Conservation (phyloP, 1,284 basidiomycete genomes). For the Heterobasidion annosum region DNA sequence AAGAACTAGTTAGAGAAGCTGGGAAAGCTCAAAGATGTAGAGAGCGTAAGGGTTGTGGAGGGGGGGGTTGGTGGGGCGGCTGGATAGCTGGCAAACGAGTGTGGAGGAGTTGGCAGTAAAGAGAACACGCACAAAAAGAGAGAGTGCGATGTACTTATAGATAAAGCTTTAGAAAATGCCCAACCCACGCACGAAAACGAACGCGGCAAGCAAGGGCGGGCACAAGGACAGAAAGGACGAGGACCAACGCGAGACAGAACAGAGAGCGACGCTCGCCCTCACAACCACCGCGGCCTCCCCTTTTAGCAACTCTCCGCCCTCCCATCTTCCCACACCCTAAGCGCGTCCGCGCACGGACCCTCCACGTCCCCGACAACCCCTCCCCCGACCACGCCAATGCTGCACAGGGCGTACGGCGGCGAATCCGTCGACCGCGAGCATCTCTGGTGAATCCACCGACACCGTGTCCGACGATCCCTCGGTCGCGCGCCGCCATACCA, state of each 20-base stretch:
- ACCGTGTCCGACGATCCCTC: too few relatives aligned
- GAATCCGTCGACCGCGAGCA: too few relatives aligned
- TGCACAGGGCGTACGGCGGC: too few relatives aligned
- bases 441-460: too few relatives aligned
- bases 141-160: constrained; percentile 33
- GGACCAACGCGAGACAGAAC: neutral
- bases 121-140: constrained; percentile 46
- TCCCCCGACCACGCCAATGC: too few relatives aligned
- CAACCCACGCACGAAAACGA: constrained; percentile 3
- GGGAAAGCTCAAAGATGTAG: constrained; percentile 14
- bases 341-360: neutral
- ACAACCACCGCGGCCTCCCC: neutral
- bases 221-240: neutral
- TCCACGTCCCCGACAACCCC: neutral
- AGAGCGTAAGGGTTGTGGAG: constrained; percentile 19
- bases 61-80: neutral
- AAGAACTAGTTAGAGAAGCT: constrained; percentile 27
- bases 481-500: too few relatives aligned
- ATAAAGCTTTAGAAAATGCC: constrained; percentile 21
- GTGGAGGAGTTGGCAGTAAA: constrained; percentile 25
- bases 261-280: neutral
- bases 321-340: neutral
- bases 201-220: constrained; percentile 1
- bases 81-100: constrained; percentile 21
- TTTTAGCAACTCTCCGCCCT: neutral